Evolutionary conservation across 495 filamentous ascomycete species (phyloP).

Genomic region (Penicillium flavigenum): DNA sequence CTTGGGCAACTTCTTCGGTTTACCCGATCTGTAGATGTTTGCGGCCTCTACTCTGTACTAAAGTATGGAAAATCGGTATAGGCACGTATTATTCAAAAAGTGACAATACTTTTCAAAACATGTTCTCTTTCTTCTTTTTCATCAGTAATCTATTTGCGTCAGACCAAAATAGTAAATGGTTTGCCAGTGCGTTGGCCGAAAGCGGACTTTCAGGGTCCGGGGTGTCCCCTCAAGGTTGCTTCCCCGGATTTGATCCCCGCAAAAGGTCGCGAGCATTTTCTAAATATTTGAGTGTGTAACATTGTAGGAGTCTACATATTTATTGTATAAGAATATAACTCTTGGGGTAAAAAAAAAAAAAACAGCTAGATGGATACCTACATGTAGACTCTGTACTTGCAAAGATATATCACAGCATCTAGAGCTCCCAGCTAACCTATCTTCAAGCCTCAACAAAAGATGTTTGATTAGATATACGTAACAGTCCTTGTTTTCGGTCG

Average conservation of each 20-base stretch:
- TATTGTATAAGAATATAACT: background rate
- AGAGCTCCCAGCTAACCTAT: too few relatives aligned
- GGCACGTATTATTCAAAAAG: constrained; percentile 8
- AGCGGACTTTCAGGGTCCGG: constrained; percentile 5
- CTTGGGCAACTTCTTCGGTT: background rate
- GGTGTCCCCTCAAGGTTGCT: constrained; percentile 5
- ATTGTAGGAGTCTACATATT: background rate
- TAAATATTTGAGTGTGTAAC: background rate
- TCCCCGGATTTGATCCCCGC: constrained; percentile 10
- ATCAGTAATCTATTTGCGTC: constrained; percentile 11
- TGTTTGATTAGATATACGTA: constrained; percentile 4
- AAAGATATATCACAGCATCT: background rate
- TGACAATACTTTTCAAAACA: constrained; percentile 7
- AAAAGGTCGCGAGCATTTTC: background rate
- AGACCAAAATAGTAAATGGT: background rate
- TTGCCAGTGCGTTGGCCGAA: constrained; percentile 1
- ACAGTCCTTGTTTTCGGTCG: background rate
- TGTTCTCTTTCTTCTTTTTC: background rate
- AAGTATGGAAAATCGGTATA: constrained; percentile 2
- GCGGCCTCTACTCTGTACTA: background rate
- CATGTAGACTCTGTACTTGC: background rate
- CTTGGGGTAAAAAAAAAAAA: background rate
- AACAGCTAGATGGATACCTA: background rate
- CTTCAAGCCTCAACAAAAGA: background rate
- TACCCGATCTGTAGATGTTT: constrained; percentile 1